Base-by-base conservation (phyloP, 164 flowering plant species). In the Kingdonia uniflora region DNA sequence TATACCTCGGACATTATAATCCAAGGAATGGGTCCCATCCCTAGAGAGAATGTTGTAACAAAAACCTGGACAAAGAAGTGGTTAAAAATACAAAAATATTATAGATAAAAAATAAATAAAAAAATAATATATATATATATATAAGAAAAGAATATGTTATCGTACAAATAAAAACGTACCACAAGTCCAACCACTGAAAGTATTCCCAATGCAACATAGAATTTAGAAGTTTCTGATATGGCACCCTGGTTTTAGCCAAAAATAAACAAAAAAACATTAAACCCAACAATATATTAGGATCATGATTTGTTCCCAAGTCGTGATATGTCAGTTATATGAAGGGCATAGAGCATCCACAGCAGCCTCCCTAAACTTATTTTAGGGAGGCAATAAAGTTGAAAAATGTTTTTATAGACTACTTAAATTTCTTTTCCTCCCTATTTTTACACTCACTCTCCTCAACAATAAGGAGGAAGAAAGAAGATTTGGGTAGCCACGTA, bases 1-100 rank as follows among this genome's bases (percentile, higher is more conserved):
- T 21, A 52, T 82, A 91, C 96, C 96, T 91, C 98, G 37, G 98
- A 91, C 98, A 91, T 87, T 69, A 91, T 82, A 57, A 91, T 19
- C 98, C 98, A 91, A 19, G 96, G 98, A 68, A 91, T 80, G 37
- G 95, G 74, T 49, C 98, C 96, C 51, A 91, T 46, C 52, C 96
- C 98, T 51, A 91, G 72, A 38, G 96, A 91, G 77, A 91, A 87
- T 5, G 77, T 11, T 55, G 82, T 37, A 12, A 87, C 80, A 74
- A 84, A 73, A 22, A 63, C 76, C 97, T 91, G 76, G 46, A 74
- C 51, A 68, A 43, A 33, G 60, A 16, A 33, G 15, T n/a, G n/a
- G 57, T 63, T 53, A 57, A 50, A 59, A 39, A 24, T 14, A 54
- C n/a, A 20, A 24, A 16, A 38, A 52, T 22, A 29, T 38, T 17